Percentiles rank a stretch among this genome's conserved stretches.
Conservation (phyloP, 495 filamentous ascomycete species). For the Annulohypoxylon maeteangense region DNA sequence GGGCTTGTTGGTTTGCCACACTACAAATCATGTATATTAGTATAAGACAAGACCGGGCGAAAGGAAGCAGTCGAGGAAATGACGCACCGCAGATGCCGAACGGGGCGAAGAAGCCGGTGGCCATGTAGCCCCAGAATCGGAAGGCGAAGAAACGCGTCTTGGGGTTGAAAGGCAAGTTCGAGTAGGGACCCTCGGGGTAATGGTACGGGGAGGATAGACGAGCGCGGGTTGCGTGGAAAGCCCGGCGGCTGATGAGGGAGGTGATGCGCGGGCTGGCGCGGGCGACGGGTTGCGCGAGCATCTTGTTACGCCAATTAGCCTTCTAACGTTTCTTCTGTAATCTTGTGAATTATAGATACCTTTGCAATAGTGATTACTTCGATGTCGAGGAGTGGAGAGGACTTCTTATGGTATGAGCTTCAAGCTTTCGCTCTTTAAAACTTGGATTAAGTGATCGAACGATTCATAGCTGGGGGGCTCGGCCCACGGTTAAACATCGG, state of each 20-base stretch:
- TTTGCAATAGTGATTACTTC: constrained; percentile 43
- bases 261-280: constrained; percentile 68
- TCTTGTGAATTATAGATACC: constrained; percentile 33
- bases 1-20: constrained; percentile 87
- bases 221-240: constrained; percentile 89
- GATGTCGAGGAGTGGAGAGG: constrained; percentile 34
- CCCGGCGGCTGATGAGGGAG: constrained; percentile 82
- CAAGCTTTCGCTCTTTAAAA: constrained; percentile 30
- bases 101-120: constrained; percentile 79
- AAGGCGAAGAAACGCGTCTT: constrained; percentile 82
- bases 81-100: constrained; percentile 85
- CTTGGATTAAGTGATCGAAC: constrained; percentile 33
- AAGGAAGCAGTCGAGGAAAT: constrained; percentile 23
- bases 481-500: constrained; percentile 27
- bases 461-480: constrained; percentile 29
- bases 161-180: constrained; percentile 97
- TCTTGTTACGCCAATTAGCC: constrained; percentile 64
- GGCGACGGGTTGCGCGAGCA: constrained; percentile 83
- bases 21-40: constrained; percentile 56
- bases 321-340: neutral
- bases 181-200: constrained; percentile 95
- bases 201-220: constrained; percentile 92
- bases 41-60: constrained; percentile 5
- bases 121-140: constrained; percentile 85
- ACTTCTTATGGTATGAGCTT: constrained; percentile 6